Conservation (phyloP, 768 basidiomycete genomes). For the Psilocybe cubensis region DNA sequence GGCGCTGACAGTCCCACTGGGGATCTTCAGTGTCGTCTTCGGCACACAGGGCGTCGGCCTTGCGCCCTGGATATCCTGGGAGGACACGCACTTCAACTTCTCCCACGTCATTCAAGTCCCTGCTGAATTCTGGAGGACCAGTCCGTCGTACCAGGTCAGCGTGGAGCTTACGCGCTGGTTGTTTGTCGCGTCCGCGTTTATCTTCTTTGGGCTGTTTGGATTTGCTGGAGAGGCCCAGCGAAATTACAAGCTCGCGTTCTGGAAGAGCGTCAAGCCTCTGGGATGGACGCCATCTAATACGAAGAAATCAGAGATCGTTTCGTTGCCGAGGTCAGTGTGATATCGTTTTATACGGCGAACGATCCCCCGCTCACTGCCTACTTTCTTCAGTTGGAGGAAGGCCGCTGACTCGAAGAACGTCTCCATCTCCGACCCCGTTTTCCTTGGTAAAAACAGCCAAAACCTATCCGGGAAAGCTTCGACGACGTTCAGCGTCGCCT, state of each 20-base stretch:
- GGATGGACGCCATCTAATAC: no score
- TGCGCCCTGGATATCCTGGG: slow-evolving; percentile 50
- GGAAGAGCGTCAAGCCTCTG: not conserved
- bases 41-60: slow-evolving; percentile 27
- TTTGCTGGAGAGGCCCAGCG: slow-evolving; percentile 50
- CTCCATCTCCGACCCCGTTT: not conserved
- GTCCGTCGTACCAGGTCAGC: slow-evolving; percentile 23
- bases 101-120: slow-evolving; percentile 41
- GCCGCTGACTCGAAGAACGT: not conserved
- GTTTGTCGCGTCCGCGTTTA: slow-evolving; percentile 14
- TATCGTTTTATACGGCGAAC: not conserved
- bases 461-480: not conserved
- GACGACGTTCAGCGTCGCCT: not conserved
- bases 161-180: slow-evolving; percentile 35
- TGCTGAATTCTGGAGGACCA: slow-evolving; percentile 30
- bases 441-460: not conserved
- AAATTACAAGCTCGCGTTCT: not conserved
- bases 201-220: slow-evolving; percentile 62
- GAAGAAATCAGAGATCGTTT: no score
- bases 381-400: no score
- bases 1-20: slow-evolving; percentile 36
- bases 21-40: slow-evolving; percentile 6
- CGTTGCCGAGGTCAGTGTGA: no score
- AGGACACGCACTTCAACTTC: slow-evolving; percentile 51
- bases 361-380: no score